phyloP scores from a whole-genome alignment of 225 moss, liverwort and hornwort species.

The Bryum argenteum region DNA sequence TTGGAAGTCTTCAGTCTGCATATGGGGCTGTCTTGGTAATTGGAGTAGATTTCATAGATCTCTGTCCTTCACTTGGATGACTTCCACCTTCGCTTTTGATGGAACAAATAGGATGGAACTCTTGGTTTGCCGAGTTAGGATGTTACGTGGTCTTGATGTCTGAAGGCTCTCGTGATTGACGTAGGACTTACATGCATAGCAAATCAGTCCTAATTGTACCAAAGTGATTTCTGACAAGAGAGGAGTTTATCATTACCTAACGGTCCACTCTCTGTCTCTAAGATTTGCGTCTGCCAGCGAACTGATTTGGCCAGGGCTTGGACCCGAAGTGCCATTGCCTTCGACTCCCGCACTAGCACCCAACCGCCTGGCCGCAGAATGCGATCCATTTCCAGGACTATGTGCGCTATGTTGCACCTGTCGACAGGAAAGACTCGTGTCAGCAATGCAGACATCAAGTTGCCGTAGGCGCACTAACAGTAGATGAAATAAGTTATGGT shows the following conservation, averaged over 20 bases:
- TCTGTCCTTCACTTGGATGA: too few relatives aligned
- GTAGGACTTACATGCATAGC: too few relatives aligned
- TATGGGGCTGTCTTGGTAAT: too few relatives aligned
- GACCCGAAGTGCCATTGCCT: slow-evolving; percentile 52
- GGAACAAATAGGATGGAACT: too few relatives aligned
- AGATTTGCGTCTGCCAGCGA: slow-evolving; percentile 55
- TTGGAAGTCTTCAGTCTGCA: too few relatives aligned
- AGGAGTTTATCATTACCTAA: slow-evolving; percentile 77
- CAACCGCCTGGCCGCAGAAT: slow-evolving; percentile 2
- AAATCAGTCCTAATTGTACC: slow-evolving; percentile 21
- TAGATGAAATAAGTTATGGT: background rate
- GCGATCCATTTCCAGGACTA: slow-evolving; percentile 19
- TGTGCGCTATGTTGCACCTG: slow-evolving; percentile 61
- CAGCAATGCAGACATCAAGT: background rate
- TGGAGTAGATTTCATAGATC: too few relatives aligned
- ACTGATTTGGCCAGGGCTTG: slow-evolving; percentile 56
- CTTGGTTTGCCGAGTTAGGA: too few relatives aligned
- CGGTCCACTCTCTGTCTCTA: slow-evolving; percentile 79
- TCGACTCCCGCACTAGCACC: slow-evolving; percentile 62
- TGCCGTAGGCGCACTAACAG: background rate
- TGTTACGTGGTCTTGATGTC: too few relatives aligned
- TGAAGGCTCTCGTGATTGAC: too few relatives aligned
- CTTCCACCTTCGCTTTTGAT: too few relatives aligned
- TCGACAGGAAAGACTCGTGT: too few relatives aligned
- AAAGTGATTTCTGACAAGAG: slow-evolving; percentile 56